phyloP scores from a whole-genome alignment of 2,329 filamentous ascomycete species.

The Sclerotinia nivalis region DNA sequence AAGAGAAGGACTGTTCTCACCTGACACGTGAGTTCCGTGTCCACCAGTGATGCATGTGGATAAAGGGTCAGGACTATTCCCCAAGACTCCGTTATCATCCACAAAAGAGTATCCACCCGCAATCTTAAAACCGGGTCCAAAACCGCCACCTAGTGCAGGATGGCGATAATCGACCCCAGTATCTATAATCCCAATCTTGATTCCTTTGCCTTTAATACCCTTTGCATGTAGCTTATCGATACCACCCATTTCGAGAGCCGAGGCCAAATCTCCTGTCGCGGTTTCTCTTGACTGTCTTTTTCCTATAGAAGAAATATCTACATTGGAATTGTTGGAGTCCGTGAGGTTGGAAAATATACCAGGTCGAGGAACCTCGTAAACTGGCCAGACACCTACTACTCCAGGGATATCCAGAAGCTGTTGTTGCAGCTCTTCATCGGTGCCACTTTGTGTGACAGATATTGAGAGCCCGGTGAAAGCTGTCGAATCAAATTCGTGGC shows the following conservation, averaged over 20 bases:
- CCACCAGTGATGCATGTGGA: slow-evolving; percentile 31
- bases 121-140: slow-evolving; percentile 60
- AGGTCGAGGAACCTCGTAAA: slow-evolving; percentile 13
- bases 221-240: slow-evolving; percentile 47
- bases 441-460: not conserved
- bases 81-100: slow-evolving; percentile 46
- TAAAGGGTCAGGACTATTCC: slow-evolving; percentile 28
- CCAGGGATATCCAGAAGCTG: slow-evolving; percentile 12
- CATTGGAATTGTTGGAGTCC: not conserved
- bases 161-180: slow-evolving; percentile 60
- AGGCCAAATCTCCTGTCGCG: not conserved
- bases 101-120: slow-evolving; percentile 58
- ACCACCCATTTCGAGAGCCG: slow-evolving; percentile 28
- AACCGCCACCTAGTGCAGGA: slow-evolving; percentile 63
- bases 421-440: slow-evolving; percentile 4
- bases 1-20: slow-evolving; percentile 14
- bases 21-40: slow-evolving; percentile 34
- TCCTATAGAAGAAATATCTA: not conserved
- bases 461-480: slow-evolving; percentile 20
- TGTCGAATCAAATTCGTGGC: slow-evolving; percentile 21
- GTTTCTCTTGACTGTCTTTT: slow-evolving; percentile 7
- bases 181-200: slow-evolving; percentile 45
- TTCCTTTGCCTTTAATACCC: slow-evolving; percentile 49
- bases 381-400: slow-evolving; percentile 13
- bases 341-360: not conserved